Evolutionary conservation across 139 green algal genomes (phyloP).

Genomic region (Coelastrella sp.): DNA sequence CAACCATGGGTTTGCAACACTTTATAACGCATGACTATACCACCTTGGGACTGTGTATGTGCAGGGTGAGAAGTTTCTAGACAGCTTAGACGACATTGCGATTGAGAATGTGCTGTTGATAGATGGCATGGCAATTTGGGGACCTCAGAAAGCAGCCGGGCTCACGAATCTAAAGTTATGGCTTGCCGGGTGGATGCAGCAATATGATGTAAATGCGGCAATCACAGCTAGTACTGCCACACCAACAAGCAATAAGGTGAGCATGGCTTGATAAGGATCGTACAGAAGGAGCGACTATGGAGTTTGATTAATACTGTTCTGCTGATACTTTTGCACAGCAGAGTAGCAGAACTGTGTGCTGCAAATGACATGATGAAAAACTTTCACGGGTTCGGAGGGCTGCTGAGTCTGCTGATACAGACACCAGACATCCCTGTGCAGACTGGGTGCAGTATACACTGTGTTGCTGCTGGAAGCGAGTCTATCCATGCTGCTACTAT

Average conservation of each 20-base stretch:
- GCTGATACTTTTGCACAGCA: too few relatives aligned
- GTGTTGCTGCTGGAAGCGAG: too few relatives aligned
- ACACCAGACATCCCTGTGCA: too few relatives aligned
- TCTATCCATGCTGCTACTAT: too few relatives aligned
- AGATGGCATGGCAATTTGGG: slow-evolving; percentile 46
- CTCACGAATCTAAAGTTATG: slow-evolving; percentile 42
- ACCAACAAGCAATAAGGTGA: slow-evolving; percentile 42
- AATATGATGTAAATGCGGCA: slow-evolving; percentile 40
- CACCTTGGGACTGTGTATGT: not conserved
- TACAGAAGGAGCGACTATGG: too few relatives aligned
- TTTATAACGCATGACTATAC: not conserved
- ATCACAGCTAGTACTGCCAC: slow-evolving; percentile 40
- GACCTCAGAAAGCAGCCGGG: slow-evolving; percentile 5
- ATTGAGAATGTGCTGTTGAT: slow-evolving; percentile 8
- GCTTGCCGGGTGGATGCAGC: slow-evolving; percentile 38
- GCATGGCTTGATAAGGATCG: not conserved
- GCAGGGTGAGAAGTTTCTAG: slow-evolving; percentile 46
- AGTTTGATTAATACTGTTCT: too few relatives aligned
- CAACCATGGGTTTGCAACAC: not conserved
- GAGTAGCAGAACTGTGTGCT: too few relatives aligned
- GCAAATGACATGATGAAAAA: too few relatives aligned
- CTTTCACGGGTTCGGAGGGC: too few relatives aligned
- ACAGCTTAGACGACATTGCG: slow-evolving; percentile 41
- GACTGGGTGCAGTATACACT: too few relatives aligned
- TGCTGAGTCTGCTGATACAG: too few relatives aligned